phyloP scores from a whole-genome alignment of 2,329 filamentous ascomycete genomes.

The Venturiaceae sp. region DNA sequence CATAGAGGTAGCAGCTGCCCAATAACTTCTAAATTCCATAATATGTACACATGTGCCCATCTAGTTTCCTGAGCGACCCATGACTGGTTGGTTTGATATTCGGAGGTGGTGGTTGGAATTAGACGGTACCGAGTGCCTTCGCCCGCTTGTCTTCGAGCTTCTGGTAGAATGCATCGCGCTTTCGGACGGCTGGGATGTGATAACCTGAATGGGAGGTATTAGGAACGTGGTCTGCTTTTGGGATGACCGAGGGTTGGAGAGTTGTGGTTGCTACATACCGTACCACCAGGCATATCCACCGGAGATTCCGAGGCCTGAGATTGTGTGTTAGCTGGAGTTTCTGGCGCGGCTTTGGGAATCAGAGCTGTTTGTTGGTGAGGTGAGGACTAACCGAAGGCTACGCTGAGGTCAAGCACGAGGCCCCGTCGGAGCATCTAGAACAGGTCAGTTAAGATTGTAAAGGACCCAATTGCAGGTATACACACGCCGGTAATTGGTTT shows the following conservation, averaged over 20 bases:
- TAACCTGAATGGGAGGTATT: constrained; percentile 35
- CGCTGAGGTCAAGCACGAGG: constrained; percentile 57
- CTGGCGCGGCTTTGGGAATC: no score
- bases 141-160: constrained; percentile 48
- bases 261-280: constrained; percentile 34
- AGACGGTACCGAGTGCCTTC: constrained; percentile 6
- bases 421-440: constrained; percentile 54
- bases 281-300: constrained; percentile 61
- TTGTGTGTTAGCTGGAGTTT: neutral
- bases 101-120: neutral
- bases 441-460: constrained; percentile 24
- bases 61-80: neutral
- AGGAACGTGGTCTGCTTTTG: neutral
- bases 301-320: constrained; percentile 49
- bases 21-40: neutral
- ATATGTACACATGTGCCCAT: neutral
- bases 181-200: constrained; percentile 54
- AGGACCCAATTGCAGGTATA: neutral
- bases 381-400: constrained; percentile 47
- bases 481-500: constrained; percentile 9
- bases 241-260: neutral
- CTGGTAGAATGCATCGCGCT: constrained; percentile 53
- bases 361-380: neutral
- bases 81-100: neutral
- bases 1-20: neutral